Evolutionary conservation across 306 rosid genomes (phyloP).

Genomic region (Vicia villosa): DNA sequence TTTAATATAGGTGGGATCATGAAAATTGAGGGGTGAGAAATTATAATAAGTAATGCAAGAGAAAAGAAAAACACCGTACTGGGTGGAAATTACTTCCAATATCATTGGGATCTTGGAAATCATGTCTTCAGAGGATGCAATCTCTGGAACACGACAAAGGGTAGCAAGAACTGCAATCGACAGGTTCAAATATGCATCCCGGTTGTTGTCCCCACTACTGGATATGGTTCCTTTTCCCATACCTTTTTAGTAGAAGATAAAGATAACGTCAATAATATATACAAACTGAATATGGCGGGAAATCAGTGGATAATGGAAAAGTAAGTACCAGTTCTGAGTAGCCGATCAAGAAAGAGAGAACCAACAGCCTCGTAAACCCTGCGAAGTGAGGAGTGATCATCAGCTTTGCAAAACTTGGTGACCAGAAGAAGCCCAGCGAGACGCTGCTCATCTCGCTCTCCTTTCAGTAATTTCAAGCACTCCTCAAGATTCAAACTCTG

Average conservation of each 20-base stretch:
- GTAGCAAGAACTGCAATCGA: slow-evolving; percentile 80
- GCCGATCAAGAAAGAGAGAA: slow-evolving; percentile 70
- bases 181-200: slow-evolving; percentile 74
- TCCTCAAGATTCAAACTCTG: slow-evolving; percentile 61
- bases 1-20: not conserved
- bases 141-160: slow-evolving; percentile 78
- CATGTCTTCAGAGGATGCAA: slow-evolving; percentile 78
- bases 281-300: not conserved
- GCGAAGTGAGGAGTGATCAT: slow-evolving; percentile 62
- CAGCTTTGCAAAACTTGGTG: slow-evolving; percentile 75
- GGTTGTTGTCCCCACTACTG: slow-evolving; percentile 48
- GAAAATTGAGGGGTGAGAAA: not conserved
- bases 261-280: not conserved
- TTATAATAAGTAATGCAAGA: not conserved
- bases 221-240: slow-evolving; percentile 56
- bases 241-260: slow-evolving; percentile 41
- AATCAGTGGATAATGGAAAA: not conserved
- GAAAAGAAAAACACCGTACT: slow-evolving; percentile 49
- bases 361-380: slow-evolving; percentile 78
- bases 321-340: slow-evolving; percentile 68
- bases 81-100: slow-evolving; percentile 58
- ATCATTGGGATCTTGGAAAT: slow-evolving; percentile 62
- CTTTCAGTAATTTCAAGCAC: slow-evolving; percentile 85
- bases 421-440: slow-evolving; percentile 91
- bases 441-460: slow-evolving; percentile 88